Conservation (phyloP, 495 filamentous ascomycete genomes). For the Xylaria scruposa region DNA sequence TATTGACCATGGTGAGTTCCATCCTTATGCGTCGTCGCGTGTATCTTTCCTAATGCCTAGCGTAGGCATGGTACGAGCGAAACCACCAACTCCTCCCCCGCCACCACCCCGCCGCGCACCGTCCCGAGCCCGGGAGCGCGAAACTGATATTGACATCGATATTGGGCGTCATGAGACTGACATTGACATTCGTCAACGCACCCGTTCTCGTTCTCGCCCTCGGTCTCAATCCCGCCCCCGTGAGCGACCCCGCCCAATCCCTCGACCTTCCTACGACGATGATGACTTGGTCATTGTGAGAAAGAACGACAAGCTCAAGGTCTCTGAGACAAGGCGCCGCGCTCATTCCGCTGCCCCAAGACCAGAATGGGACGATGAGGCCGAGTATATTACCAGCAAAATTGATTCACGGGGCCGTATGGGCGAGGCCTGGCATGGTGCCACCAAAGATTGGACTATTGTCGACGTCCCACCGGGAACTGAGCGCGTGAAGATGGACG, state of each 20-base stretch:
- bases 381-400: constrained; percentile 69
- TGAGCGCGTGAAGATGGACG: constrained; percentile 75
- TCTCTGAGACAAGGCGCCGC: constrained; percentile 47
- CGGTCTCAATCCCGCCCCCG: constrained; percentile 45
- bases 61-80: constrained; percentile 51
- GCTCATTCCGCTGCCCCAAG: constrained; percentile 57
- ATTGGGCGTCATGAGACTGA: constrained; percentile 54
- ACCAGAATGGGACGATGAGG: constrained; percentile 60
- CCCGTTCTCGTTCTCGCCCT: constrained; percentile 39
- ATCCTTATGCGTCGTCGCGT: not conserved
- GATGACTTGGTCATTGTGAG: constrained; percentile 58
- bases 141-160: constrained; percentile 63
- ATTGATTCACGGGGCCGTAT: constrained; percentile 64
- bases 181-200: constrained; percentile 53
- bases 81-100: constrained; percentile 56
- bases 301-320: constrained; percentile 64
- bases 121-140: constrained; percentile 44
- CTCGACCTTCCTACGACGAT: constrained; percentile 45
- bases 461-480: constrained; percentile 83
- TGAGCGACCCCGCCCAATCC: constrained; percentile 41
- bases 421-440: constrained; percentile 72
- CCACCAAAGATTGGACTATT: constrained; percentile 75
- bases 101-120: constrained; percentile 42
- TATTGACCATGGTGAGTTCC: constrained; percentile 79
- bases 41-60: constrained; percentile 26